Conservation (phyloP, 306 rosid species). For the Lagenaria siceraria region DNA sequence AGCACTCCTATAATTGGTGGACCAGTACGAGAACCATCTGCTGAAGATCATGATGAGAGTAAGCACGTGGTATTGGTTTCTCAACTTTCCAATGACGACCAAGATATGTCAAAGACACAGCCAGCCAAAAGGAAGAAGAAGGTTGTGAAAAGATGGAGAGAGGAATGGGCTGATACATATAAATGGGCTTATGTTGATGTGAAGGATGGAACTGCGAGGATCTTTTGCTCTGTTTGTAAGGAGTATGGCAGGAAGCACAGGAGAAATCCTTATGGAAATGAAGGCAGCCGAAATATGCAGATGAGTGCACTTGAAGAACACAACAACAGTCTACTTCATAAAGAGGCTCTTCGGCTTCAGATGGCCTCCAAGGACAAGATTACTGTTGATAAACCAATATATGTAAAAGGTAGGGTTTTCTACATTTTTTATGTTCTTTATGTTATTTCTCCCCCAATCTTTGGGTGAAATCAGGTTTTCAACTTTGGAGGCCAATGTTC, state of each 20-base stretch:
- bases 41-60: conserved; percentile 63
- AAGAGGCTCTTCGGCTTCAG: conserved; percentile 98
- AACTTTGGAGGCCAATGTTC: conserved; percentile 1
- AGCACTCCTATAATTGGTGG: conserved; percentile 58
- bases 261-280: conserved; percentile 95
- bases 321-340: conserved; percentile 94
- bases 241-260: conserved; percentile 95
- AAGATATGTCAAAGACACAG: conserved; percentile 61
- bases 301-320: conserved; percentile 99
- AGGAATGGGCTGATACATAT: conserved; percentile 99
- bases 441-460: background rate
- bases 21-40: conserved; percentile 64
- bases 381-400: conserved; percentile 72
- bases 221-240: conserved; percentile 93
- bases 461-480: background rate
- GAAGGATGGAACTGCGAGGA: conserved; percentile 93
- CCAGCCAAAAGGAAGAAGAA: conserved; percentile 77
- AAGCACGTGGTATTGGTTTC: conserved; percentile 76
- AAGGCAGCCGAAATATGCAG: conserved; percentile 99
- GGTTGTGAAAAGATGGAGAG: conserved; percentile 99
- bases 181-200: conserved; percentile 97
- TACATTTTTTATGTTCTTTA: background rate
- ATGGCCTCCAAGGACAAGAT: conserved; percentile 90
- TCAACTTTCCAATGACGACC: conserved; percentile 67
- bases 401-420: conserved; percentile 57